Evolutionary conservation across 1,139 yeast species (phyloP), one percentile per base, ranked within the genome.

Genomic region (Pichia sp.): DNA sequence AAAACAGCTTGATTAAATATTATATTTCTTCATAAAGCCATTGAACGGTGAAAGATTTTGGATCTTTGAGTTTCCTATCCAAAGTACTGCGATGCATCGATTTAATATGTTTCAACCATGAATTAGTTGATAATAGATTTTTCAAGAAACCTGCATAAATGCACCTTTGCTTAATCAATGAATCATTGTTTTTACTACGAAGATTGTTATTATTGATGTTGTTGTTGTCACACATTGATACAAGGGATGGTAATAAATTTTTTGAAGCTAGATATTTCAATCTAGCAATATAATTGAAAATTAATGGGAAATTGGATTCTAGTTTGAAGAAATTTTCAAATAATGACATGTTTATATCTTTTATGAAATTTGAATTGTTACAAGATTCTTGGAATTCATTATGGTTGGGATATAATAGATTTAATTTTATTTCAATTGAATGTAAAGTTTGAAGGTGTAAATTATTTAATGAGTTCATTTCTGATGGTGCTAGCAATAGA

Each of bases 1-100:
- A 56, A 54, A 36, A 54, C 50, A 20, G 62, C 58, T 28, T 35
- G 37, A 20, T n/a, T n/a, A n/a, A n/a, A n/a, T n/a, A n/a, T n/a
- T n/a, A n/a, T n/a, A n/a, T n/a, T n/a, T n/a, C n/a, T n/a, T n/a
- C n/a, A n/a, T 21, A 32, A 22, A 44, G 38, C 47, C 47, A 44
- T 5, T 39, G 35, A 4, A 44, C 24, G 23, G 39, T 22, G 15
- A 44, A 44, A 10, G 18, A 30, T 31, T 24, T 28, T 2, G 15
- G 5, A 10, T 28, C 23, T 12, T 24, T 15, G 14, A 23, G 4
- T 22, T 17, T 10, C 3, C 26, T 40, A 38, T 28, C 43, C 10
- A 35, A 35, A 15, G 37, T 41, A 19, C 23, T 15, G 14, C 18
- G 18, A 31, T 34, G 19, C 35, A 38, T 34, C 22, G 22, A 10